Conservation (phyloP, 345 rosid genomes). For the Brassica rapa region DNA sequence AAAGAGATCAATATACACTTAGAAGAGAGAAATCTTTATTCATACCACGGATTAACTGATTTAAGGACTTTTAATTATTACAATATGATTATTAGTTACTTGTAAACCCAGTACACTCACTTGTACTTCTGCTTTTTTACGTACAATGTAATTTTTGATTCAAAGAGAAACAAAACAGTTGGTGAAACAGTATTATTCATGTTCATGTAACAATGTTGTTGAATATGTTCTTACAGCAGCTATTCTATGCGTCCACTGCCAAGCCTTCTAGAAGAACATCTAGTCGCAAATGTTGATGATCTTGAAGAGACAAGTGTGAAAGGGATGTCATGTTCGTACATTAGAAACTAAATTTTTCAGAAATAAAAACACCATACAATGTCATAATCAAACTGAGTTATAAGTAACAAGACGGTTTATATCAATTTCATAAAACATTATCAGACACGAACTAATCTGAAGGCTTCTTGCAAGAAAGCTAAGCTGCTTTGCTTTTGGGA, state of each 20-base stretch:
- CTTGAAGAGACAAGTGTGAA: neutral
- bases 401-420: too few relatives aligned
- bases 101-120: conserved; percentile 12
- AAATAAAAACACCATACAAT: too few relatives aligned
- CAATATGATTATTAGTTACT: conserved; percentile 7
- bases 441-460: too few relatives aligned
- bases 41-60: conserved; percentile 27
- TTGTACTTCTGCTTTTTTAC: conserved; percentile 2
- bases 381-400: too few relatives aligned
- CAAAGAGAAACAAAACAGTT: neutral
- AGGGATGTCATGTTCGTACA: too few relatives aligned
- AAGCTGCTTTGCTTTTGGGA: too few relatives aligned
- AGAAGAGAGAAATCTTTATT: neutral
- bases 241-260: neutral
- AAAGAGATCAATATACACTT: conserved; percentile 19
- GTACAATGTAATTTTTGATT: conserved; percentile 6
- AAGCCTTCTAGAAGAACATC: neutral
- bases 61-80: conserved; percentile 8
- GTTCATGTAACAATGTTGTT: neutral
- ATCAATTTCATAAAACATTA: too few relatives aligned
- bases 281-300: neutral
- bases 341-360: too few relatives aligned
- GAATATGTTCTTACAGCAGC: neutral
- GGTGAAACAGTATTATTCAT: neutral
- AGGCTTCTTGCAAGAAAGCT: too few relatives aligned